Evolutionary conservation across 2,329 filamentous ascomycete species (phyloP).

Genomic region (Biscogniauxia marginata): DNA sequence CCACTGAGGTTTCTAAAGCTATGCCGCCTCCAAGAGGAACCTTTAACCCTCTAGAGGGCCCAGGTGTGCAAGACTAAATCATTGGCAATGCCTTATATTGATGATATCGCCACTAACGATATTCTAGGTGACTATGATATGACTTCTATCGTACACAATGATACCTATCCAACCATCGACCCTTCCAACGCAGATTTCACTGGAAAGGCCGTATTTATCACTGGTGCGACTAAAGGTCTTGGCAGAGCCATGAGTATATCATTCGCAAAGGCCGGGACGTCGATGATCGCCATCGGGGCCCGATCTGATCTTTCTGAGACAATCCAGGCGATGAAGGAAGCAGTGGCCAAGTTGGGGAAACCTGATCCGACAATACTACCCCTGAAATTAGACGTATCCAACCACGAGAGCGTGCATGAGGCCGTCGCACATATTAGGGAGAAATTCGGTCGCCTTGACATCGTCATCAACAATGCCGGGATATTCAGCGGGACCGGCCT

Average conservation of each 20-base stretch:
- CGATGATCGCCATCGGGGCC: conserved; percentile 35
- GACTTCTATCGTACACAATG: conserved; percentile 30
- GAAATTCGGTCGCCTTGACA: conserved; percentile 33
- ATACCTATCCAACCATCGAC: conserved; percentile 35
- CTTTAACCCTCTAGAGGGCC: conserved; percentile 22
- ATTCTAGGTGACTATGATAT: conserved; percentile 28
- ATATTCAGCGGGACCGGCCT: conserved; percentile 5
- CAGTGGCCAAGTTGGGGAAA: conserved; percentile 23
- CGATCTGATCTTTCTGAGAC: conserved; percentile 27
- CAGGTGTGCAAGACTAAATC: conserved; percentile 12
- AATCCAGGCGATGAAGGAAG: conserved; percentile 23
- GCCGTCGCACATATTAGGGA: conserved; percentile 30
- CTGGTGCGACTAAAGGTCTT: conserved; percentile 35
- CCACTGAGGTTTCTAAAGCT: background rate
- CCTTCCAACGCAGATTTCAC: conserved; percentile 27
- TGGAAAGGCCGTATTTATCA: conserved; percentile 36
- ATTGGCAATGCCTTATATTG: background rate
- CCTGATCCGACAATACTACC: conserved; percentile 30
- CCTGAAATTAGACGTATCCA: conserved; percentile 35
- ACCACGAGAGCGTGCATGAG: conserved; percentile 31
- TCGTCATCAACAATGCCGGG: conserved; percentile 38
- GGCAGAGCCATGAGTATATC: conserved; percentile 32
- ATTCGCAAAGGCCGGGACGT: conserved; percentile 37
- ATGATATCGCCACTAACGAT: background rate
- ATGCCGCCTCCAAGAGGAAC: conserved; percentile 28